Base-by-base conservation (phyloP, 2,329 filamentous ascomycete species). In the Diaporthe amygdali region DNA sequence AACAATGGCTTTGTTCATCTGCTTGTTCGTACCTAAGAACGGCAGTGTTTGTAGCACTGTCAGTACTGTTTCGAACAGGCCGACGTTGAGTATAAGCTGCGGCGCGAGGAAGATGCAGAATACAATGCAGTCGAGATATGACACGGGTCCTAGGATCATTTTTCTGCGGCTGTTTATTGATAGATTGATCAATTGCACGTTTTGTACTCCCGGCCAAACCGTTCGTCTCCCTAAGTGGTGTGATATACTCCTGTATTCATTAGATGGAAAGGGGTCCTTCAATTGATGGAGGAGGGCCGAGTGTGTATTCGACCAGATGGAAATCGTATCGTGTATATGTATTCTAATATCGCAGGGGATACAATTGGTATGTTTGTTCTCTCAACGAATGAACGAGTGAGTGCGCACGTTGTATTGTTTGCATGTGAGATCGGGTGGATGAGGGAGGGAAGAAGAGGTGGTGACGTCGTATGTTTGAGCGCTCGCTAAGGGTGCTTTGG, bases 101-200 rank as follows among this genome's bases (percentile, higher is more conserved):
- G 92, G 93, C 4, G 90, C 84, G 17, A 96, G 87, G 76, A 94
- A 91, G 51, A 92, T 66, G 61, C 93, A 86, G 77, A 95, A 96
- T 71, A 91, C 89, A 37, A 92, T 70, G 82, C 93, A 95, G 83
- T 96, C 94, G 34, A 94, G 79, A 80, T 92, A 92, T 8, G 91
- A 94, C 54, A 96, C 89, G 70, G 92, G 91, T 44, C 89, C 88
- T 51, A 96, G 85, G 72, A 94, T 92, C 92, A 95, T 95, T 73
- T 72, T 82, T 30, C 44, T n/a, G 55, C 14, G 37, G 9, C 30
- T 22, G 6, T 14, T 22, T 4, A 17, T 22, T 30, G 4, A 14
- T 1, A 9, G 27, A n/a, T 15, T n/a, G 30, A 22, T 3, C 15
- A 14, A 14, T 39, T 37, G 1, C 27, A 34, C 20, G 39, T 34